These are phyloP conservation scores for Claviceps fusiformis DNA, from an alignment of 2,329 filamentous ascomycete genomes.

Conservation along the genomic window DNA sequence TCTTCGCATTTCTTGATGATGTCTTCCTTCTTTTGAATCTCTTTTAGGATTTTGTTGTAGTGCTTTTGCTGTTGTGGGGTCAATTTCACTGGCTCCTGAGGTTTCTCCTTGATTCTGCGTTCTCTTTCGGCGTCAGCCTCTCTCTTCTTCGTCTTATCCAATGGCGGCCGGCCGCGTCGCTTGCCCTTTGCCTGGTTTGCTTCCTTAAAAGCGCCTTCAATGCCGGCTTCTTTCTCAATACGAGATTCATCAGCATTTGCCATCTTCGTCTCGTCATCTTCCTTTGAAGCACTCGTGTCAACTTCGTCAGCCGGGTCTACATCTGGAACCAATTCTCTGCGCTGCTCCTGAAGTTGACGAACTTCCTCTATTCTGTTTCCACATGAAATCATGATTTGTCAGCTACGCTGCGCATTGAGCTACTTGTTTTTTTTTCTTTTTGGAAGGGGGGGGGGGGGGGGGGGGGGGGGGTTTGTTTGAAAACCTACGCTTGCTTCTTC, in stretches of 20 bases:
- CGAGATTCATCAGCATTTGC: slow-evolving; percentile 48
- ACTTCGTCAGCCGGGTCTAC: slow-evolving; percentile 53
- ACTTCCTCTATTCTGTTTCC: slow-evolving; percentile 52
- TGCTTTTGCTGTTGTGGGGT: slow-evolving; percentile 70
- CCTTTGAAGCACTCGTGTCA: slow-evolving; percentile 28
- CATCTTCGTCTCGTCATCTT: slow-evolving; percentile 47
- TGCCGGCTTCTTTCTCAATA: slow-evolving; percentile 43
- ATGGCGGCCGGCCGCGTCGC: slow-evolving; percentile 41
- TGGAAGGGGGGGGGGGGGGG: no score
- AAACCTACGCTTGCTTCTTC: slow-evolving; percentile 49
- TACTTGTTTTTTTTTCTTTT: neutral
- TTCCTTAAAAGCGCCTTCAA: slow-evolving; percentile 60
- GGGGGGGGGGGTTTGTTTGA: no score
- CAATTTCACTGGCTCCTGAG: slow-evolving; percentile 50
- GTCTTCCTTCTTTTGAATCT: slow-evolving; percentile 78
- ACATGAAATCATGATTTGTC: neutral
- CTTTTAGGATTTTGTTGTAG: slow-evolving; percentile 74
- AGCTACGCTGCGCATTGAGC: slow-evolving; percentile 1
- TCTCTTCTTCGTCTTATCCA: slow-evolving; percentile 62
- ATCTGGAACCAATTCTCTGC: slow-evolving; percentile 59
- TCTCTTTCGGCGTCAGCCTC: slow-evolving; percentile 40
- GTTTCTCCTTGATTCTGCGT: slow-evolving; percentile 58
- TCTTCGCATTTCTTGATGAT: slow-evolving; percentile 70
- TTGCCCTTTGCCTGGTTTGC: slow-evolving; percentile 40
- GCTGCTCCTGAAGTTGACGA: slow-evolving; percentile 55